Base-by-base conservation (phyloP, 495 filamentous ascomycete genomes). In the Symbiotaphrina buchneri region DNA sequence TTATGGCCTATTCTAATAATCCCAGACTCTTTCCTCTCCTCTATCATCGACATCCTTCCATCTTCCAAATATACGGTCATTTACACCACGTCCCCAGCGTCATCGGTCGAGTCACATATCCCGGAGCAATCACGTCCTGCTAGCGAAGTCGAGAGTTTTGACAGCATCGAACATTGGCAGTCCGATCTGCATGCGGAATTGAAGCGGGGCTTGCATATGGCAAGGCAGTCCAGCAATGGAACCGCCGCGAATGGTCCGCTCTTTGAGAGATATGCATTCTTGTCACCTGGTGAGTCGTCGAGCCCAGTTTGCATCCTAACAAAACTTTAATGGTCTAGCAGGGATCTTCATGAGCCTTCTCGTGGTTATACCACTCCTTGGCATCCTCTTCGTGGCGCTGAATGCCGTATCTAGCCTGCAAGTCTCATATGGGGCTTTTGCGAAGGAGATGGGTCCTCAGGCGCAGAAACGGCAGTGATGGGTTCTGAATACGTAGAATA, bases 371-470 rank as follows among this genome's bases (percentile, higher is more conserved):
- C 41, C 93, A 21, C 61, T 90, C 27, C 42, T 91, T 22, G 51
- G 62, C 14, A 80, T 95, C 39, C 51, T 92, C 11, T 73, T 71
- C 42, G 70, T 81, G 30, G 87, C 68, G 16, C 55, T 95, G 30
- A 63, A 44, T 33, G 81, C 78, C 14, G 53, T 97, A 5, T 53
- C 63, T 4, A 83, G 82, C 37, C 56, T 97, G 22, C 56, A 92
- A 49, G 77, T 95, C 8, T 70, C 76, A 6, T 95, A 95, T 53
- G 78, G 73, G 29, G 83, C 87, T 1, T 97, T 97, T 48, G 83
- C 90, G 45, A 92, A 87, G 61, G 85, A 94, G 48, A 92, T 80
- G 54, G 80, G 84, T 0, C 73, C 81, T 27, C 59, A 65, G 20
- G 77, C 69, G 33, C 78, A 90, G 54, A 91, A 78, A 64, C 65